Base-by-base conservation (phyloP, 495 filamentous ascomycete species). In the Parathielavia appendiculata region DNA sequence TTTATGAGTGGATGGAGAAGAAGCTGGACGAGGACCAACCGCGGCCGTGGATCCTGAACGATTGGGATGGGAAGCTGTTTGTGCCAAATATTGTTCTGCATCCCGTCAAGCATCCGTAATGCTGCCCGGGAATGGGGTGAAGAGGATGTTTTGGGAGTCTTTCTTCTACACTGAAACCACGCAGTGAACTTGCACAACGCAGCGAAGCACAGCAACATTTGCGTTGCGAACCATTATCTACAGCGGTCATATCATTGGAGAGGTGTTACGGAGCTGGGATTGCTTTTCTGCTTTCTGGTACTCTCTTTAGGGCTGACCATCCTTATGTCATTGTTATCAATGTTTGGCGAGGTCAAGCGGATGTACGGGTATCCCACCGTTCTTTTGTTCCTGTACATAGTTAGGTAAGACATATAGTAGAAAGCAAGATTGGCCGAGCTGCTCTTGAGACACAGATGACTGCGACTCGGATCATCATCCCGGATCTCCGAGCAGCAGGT, bases 71-170 rank as follows among this genome's bases (percentile, higher is more conserved):
- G 8, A 58, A 61, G 62, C 43, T 67, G 17, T 72, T 59, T 34
- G 44, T 54, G 45, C 69, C 69, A 17, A 72, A 69, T 47, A 64
- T 71, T 43, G 43, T 71, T 40, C 30, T 72, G 49, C 69, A 72
- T 61, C 69, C 69, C 22, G 60, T 70, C 52, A 72, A 72, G 59
- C 63, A 69, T 47, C 22, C 14, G 45, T 22, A 45, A 23, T 45
- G 35, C n/a, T n/a, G n/a, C n/a, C n/a, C n/a, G n/a, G n/a, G n/a
- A n/a, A n/a, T 11, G 1, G 35, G 13, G 4, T 10, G 4, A 38
- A 38, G 8, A 3, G 35, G 11, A 5, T 4, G 35, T 10, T 11
- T 11, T 38, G 35, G 35, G 35, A 10, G 35, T 3, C 11, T 30
- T 30, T 6, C 6, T 30, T 30, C 3, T 30, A 30, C 26, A 30